phyloP scores from a whole-genome alignment of 2,329 filamentous ascomycete genomes.

The Neopestalotiopsis sp. region DNA sequence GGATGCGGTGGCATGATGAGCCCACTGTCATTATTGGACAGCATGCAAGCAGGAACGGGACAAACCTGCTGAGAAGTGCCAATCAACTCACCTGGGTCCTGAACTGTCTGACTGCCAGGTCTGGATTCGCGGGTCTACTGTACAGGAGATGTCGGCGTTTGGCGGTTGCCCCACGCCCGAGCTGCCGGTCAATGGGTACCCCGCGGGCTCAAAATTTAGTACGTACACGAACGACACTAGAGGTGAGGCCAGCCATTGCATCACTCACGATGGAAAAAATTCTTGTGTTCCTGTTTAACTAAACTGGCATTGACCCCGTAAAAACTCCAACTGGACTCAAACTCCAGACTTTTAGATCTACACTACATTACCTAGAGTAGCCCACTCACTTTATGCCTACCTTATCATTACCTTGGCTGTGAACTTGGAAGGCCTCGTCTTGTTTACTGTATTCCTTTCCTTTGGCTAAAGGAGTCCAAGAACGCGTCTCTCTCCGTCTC shows the following conservation, averaged over 20 bases:
- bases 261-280: slow-evolving; percentile 2
- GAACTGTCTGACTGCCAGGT: background rate
- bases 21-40: background rate
- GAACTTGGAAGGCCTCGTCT: background rate
- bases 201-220: background rate
- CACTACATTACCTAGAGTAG: background rate
- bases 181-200: background rate
- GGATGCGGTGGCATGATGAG: background rate
- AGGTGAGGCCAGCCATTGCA: background rate
- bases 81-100: background rate
- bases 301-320: background rate
- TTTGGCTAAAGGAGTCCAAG: background rate
- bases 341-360: slow-evolving; percentile 3
- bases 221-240: no score
- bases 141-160: background rate
- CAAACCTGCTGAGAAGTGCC: background rate
- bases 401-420: background rate
- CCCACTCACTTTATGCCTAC: background rate
- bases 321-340: background rate
- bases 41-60: background rate
- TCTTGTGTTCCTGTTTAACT: background rate
- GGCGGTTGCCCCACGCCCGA: background rate
- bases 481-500: background rate
- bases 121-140: background rate
- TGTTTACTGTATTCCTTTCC: background rate